Percentiles rank a stretch among this genome's conserved stretches.
Conservation (phyloP, 2,329 filamentous ascomycete genomes). For the Apiospora rasikravindrae region DNA sequence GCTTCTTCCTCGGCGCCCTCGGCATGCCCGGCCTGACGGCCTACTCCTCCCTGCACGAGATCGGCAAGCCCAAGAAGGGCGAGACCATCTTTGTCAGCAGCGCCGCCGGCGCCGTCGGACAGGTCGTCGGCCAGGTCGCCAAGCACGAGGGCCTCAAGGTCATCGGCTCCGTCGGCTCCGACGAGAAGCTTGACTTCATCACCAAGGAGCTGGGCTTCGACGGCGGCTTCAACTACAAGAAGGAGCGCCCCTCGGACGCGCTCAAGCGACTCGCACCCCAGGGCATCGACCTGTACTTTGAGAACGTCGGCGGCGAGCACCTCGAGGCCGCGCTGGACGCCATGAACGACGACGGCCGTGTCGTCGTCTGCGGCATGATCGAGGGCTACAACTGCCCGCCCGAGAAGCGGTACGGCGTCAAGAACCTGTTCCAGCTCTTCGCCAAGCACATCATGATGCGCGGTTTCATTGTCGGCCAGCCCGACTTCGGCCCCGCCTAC, state of each 20-base stretch:
- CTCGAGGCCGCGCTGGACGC: slow-evolving; percentile 64
- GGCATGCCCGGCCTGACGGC: slow-evolving; percentile 82
- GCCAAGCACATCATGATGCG: slow-evolving; percentile 73
- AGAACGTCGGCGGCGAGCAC: slow-evolving; percentile 80
- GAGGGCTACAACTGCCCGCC: slow-evolving; percentile 65
- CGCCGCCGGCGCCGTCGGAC: slow-evolving; percentile 76
- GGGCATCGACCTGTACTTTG: slow-evolving; percentile 81
- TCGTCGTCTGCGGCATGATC: slow-evolving; percentile 65
- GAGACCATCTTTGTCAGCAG: slow-evolving; percentile 81
- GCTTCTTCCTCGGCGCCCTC: slow-evolving; percentile 67
- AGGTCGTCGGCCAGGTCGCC: slow-evolving; percentile 76
- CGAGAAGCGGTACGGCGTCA: slow-evolving; percentile 66
- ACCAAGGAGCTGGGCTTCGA: slow-evolving; percentile 73
- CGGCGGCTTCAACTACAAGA: slow-evolving; percentile 82
- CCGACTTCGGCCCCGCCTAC: slow-evolving; percentile 70
- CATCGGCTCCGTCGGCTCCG: slow-evolving; percentile 76
- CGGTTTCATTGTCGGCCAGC: slow-evolving; percentile 76
- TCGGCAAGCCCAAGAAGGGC: slow-evolving; percentile 75
- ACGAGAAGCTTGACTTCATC: slow-evolving; percentile 77
- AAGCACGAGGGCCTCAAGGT: slow-evolving; percentile 78
- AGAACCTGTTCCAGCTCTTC: slow-evolving; percentile 69
- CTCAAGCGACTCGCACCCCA: slow-evolving; percentile 70
- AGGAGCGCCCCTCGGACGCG: slow-evolving; percentile 68
- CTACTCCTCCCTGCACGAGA: slow-evolving; percentile 75
- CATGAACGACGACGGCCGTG: slow-evolving; percentile 68